These are phyloP conservation scores for Babesia bovis DNA, from an alignment of 169 alveolate genomes.

Conservation along the genomic window DNA sequence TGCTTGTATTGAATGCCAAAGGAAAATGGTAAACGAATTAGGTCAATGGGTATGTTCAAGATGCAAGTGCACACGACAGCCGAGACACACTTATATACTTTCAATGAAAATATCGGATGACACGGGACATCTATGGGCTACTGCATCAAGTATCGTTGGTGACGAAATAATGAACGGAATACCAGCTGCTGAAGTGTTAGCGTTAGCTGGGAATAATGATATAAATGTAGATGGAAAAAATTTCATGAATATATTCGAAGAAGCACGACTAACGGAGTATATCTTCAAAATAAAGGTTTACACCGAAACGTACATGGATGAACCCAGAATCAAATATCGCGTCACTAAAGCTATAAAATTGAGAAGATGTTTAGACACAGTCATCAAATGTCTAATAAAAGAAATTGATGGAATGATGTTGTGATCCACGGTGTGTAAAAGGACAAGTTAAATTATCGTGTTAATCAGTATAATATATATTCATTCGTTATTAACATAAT, in stretches of 20 bases:
- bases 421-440: not conserved
- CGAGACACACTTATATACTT: slow-evolving; percentile 70
- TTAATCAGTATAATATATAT: not conserved
- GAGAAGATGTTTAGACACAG: slow-evolving; percentile 25
- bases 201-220: slow-evolving; percentile 32
- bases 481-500: too few relatives aligned
- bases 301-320: slow-evolving; percentile 60
- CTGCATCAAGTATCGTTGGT: slow-evolving; percentile 70
- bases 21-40: slow-evolving; percentile 65
- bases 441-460: slow-evolving; percentile 5
- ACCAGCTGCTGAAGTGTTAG: slow-evolving; percentile 39
- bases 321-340: slow-evolving; percentile 40
- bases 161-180: slow-evolving; percentile 49
- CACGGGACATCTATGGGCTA: slow-evolving; percentile 71
- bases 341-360: slow-evolving; percentile 43
- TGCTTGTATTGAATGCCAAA: slow-evolving; percentile 74
- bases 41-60: slow-evolving; percentile 68
- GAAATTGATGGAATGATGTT: slow-evolving; percentile 27
- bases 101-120: slow-evolving; percentile 71
- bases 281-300: slow-evolving; percentile 51
- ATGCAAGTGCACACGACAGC: slow-evolving; percentile 61
- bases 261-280: slow-evolving; percentile 62
- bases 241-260: slow-evolving; percentile 61
- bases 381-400: slow-evolving; percentile 34
- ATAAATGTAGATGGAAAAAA: slow-evolving; percentile 45